Conservation (phyloP, 257 asterid genomes). For the Nicotiana tabacum region DNA sequence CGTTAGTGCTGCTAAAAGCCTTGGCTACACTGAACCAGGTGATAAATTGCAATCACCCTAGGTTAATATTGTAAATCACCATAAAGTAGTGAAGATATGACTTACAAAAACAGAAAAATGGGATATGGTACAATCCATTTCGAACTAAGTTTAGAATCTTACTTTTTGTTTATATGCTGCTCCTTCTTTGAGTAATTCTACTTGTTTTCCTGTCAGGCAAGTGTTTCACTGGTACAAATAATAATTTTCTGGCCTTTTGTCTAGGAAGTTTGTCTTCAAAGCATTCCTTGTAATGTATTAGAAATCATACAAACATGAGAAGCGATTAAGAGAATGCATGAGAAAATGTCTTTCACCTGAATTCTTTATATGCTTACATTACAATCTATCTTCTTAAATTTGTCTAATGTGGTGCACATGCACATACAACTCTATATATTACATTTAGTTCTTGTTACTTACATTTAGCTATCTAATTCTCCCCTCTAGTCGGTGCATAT, state of each 20-base stretch:
- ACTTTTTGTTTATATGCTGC: background rate
- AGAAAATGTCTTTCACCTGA: background rate
- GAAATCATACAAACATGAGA: background rate
- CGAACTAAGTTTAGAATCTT: background rate
- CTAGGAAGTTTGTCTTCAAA: background rate
- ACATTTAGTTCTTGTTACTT: background rate
- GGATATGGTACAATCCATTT: background rate
- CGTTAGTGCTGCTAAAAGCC: conserved; percentile 72
- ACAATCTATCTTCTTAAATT: background rate
- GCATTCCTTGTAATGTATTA: background rate
- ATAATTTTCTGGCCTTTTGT: background rate
- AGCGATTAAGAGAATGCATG: background rate
- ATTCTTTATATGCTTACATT: background rate
- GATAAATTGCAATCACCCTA: conserved; percentile 11
- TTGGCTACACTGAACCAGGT: conserved; percentile 99
- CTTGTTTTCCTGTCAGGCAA: background rate
- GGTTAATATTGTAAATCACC: background rate
- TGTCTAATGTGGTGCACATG: background rate
- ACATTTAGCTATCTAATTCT: background rate
- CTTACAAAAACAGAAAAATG: background rate
- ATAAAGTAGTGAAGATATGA: background rate
- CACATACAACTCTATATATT: background rate
- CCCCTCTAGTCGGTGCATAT: background rate
- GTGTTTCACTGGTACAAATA: background rate
- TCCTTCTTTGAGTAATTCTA: background rate